Conservation (phyloP, 169 alveolate species). For the Plasmodium gonderi region DNA sequence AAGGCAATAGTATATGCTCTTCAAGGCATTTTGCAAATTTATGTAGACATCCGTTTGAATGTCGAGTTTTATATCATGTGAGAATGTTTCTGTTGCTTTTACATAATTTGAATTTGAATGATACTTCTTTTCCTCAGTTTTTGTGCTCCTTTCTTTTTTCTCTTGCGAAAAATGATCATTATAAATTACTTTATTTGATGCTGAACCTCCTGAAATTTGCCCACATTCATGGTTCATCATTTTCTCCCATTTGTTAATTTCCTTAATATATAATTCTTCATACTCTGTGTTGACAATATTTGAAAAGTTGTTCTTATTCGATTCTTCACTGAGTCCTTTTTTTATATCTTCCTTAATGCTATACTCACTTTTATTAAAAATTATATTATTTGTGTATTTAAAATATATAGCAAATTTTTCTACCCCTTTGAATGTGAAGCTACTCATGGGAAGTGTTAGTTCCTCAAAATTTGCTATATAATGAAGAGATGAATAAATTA, state of each 20-base stretch:
- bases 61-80: not conserved
- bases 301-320: not conserved
- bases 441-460: slow-evolving; percentile 7
- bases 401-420: slow-evolving; percentile 8
- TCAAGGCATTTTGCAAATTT: slow-evolving; percentile 18
- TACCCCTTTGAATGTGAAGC: not conserved
- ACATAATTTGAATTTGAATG: not conserved
- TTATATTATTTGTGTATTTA: not conserved
- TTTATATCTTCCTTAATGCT: slow-evolving; percentile 29
- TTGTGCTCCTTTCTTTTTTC: not conserved
- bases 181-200: slow-evolving; percentile 1
- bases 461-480: slow-evolving; percentile 14
- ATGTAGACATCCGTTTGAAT: slow-evolving; percentile 11
- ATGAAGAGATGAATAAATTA: slow-evolving; percentile 27
- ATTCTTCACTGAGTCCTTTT: not conserved
- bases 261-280: slow-evolving; percentile 4
- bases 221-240: not conserved
- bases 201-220: not conserved
- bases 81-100: too few species aligned
- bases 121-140: not conserved
- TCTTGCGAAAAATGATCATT: slow-evolving; percentile 28
- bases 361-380: slow-evolving; percentile 32
- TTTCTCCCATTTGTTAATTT: slow-evolving; percentile 16
- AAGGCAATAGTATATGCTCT: slow-evolving; percentile 29
- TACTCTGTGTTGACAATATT: not conserved